Base-by-base conservation (phyloP, 495 filamentous ascomycete species). In the Hypoxylon fragiforme region DNA sequence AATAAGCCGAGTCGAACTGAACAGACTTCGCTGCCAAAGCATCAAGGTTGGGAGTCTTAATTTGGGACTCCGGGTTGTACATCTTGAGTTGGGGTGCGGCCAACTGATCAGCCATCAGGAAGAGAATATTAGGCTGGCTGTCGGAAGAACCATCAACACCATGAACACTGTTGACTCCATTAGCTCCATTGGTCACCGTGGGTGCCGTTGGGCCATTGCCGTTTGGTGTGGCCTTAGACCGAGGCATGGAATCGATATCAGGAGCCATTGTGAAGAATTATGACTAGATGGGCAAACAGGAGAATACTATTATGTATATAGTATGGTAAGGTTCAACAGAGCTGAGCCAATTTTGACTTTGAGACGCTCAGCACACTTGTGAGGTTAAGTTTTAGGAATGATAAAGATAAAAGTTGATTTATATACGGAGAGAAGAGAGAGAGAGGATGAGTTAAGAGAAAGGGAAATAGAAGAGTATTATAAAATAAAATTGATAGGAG, bases 101-200 rank as follows among this genome's bases (percentile, higher is more conserved):
- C 70, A 96, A 84, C 74, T 96, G 91, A 72, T 96, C 91, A 36
- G 90, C 90, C 88, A 96, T 92, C 70, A 96, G 89, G 72, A 88
- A 89, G 41, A 91, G 79, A 57, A 91, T 87, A 70, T 91, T 91
- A 31, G 86, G 87, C 66, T 77, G 82, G 19, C 62, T 69, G 8
- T 35, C 9, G 13, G 48, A 36, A 40, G 51, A 35, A 26, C 47
- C 43, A 13, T 41, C 31, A 28, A 38, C 22, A 12, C 48, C 46
- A 14, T 48, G 39, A n/a, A 20, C 18, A 12, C 31, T 22, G 53
- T 66, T 73, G 39, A 63, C 67, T 46, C 34, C 14, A 9, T 37
- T 37, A 3, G 13, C 34, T 28, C 54, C 60, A 62, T 73, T 67
- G 30, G 38, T 28, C 31, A 44, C 50, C 14, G 30, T 52, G 39